Conservation (phyloP, 2,329 filamentous ascomycete species). For the Onygenales sp. region DNA sequence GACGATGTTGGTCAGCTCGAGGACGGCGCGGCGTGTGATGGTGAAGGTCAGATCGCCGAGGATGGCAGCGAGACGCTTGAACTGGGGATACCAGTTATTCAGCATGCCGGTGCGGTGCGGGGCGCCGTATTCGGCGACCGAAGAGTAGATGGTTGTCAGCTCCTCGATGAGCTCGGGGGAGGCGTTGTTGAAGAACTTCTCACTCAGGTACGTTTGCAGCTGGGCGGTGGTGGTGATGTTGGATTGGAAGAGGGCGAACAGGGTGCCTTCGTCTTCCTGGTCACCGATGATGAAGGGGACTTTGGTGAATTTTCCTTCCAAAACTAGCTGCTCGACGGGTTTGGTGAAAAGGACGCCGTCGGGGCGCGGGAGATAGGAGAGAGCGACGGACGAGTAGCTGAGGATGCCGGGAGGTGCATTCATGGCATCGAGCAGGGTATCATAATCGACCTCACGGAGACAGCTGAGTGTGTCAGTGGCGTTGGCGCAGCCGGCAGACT, state of each 20-base stretch:
- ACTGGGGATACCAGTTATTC: constrained; percentile 68
- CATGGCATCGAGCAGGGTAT: constrained; percentile 48
- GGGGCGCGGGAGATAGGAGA: constrained; percentile 66
- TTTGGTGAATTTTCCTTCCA: constrained; percentile 45
- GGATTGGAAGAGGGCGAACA: constrained; percentile 60
- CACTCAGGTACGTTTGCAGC: constrained; percentile 52
- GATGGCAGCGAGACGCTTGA: constrained; percentile 66
- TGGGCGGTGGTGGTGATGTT: constrained; percentile 56
- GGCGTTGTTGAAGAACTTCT: constrained; percentile 52
- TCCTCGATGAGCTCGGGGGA: constrained; percentile 40
- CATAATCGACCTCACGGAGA: constrained; percentile 38
- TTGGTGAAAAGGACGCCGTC: constrained; percentile 55
- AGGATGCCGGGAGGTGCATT: constrained; percentile 62
- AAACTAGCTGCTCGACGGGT: constrained; percentile 52
- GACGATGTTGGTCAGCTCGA: constrained; percentile 37
- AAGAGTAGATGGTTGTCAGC: constrained; percentile 55
- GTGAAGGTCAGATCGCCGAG: constrained; percentile 70
- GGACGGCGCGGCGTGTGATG: constrained; percentile 56
- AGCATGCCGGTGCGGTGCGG: constrained; percentile 60
- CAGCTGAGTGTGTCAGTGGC: constrained; percentile 38
- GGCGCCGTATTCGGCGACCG: constrained; percentile 45
- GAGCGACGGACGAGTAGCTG: constrained; percentile 56
- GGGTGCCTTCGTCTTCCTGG: constrained; percentile 71
- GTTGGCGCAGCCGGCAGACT: constrained; percentile 35
- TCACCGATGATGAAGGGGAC: constrained; percentile 61